Conservation (phyloP, 805 yeast species). For the Myxozyma geophila region DNA sequence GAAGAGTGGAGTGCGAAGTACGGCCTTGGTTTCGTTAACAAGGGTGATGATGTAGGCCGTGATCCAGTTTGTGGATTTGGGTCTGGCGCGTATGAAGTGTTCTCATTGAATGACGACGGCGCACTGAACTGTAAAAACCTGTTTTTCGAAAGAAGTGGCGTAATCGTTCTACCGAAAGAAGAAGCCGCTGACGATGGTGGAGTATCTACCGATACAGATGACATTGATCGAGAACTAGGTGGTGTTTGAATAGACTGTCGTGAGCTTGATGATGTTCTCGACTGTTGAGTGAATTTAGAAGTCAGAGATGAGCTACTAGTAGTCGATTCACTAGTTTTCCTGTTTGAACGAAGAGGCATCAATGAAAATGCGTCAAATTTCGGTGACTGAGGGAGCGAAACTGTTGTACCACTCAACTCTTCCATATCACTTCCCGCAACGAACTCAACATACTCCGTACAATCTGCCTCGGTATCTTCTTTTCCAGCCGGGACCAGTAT, state of each 20-base stretch:
- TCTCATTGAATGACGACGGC: not conserved
- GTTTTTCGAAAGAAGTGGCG: slow-evolving; percentile 5
- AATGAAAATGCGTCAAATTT: slow-evolving; percentile 1
- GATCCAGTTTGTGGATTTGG: not conserved
- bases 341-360: not conserved
- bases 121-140: slow-evolving; percentile 16
- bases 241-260: not conserved
- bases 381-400: not conserved
- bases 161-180: not conserved
- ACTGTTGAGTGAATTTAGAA: not conserved
- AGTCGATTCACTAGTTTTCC: not conserved
- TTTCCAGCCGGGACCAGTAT: not conserved
- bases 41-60: not conserved
- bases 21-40: not conserved
- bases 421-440: not conserved
- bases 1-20: not conserved
- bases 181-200: not conserved
- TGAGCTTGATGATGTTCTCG: not conserved
- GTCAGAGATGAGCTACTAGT: not conserved
- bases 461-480: not conserved
- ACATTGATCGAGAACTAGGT: not conserved
- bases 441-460: not conserved
- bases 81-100: not conserved
- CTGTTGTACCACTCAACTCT: not conserved
- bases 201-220: not conserved